These are phyloP conservation scores for Candida pseudoglaebosa DNA, from an alignment of 805 yeast species.

Conservation along the genomic window DNA sequence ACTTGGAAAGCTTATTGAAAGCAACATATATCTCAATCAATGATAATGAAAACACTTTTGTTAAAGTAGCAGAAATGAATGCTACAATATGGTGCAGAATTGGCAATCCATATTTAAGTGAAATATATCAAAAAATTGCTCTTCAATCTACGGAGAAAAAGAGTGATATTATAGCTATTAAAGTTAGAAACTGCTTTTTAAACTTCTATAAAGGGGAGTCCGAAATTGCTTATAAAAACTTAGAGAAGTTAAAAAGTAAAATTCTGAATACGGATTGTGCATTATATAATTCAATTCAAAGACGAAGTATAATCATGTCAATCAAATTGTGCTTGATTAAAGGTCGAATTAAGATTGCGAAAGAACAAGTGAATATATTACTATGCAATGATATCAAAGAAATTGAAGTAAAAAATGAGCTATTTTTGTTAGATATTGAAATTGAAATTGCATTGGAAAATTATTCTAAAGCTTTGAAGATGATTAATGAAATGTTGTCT, in stretches of 20 bases:
- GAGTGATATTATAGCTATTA: constrained; percentile 36
- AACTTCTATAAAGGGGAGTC: constrained; percentile 37
- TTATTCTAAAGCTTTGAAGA: constrained; percentile 22
- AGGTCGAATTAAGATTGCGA: constrained; percentile 33
- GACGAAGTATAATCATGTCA: constrained; percentile 36
- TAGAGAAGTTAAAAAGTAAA: constrained; percentile 27
- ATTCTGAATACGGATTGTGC: constrained; percentile 25
- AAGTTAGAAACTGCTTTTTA: constrained; percentile 37
- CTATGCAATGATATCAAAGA: constrained; percentile 27
- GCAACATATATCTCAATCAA: constrained; percentile 53
- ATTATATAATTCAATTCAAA: constrained; percentile 39
- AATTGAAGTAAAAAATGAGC: constrained; percentile 26
- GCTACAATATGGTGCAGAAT: constrained; percentile 49
- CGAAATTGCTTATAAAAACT: constrained; percentile 31
- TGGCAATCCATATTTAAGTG: constrained; percentile 46
- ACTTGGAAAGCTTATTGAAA: constrained; percentile 55
- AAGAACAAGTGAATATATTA: constrained; percentile 29
- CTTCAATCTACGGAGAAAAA: constrained; percentile 36
- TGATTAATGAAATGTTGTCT: constrained; percentile 18
- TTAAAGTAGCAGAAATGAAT: constrained; percentile 43
- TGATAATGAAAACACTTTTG: constrained; percentile 39
- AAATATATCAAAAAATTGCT: constrained; percentile 46
- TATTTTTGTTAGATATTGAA: constrained; percentile 22
- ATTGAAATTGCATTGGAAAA: constrained; percentile 31
- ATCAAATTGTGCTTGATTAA: constrained; percentile 33